Evolutionary conservation across 345 rosid species (phyloP).

Genomic region (Schrenkiella parvula): DNA sequence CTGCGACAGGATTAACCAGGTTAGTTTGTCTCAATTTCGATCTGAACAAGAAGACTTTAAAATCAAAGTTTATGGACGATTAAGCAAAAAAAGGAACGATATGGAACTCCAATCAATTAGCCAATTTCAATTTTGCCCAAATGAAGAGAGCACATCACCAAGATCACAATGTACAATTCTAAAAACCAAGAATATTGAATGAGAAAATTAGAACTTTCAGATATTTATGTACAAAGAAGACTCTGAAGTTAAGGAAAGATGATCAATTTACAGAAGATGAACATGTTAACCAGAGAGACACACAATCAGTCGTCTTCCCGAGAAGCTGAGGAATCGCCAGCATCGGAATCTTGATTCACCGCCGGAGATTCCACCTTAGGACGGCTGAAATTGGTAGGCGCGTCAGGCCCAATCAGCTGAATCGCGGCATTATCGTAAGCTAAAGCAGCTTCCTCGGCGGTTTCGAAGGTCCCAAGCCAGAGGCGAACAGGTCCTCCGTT

Average conservation of each 20-base stretch:
- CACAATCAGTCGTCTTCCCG: not conserved
- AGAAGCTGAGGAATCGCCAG: not conserved
- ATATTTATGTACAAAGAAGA: not conserved
- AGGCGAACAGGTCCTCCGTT: slow-evolving; percentile 37
- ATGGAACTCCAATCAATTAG: not conserved
- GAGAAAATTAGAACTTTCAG: not conserved
- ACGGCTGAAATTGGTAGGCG: slow-evolving; percentile 46
- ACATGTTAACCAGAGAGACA: not conserved
- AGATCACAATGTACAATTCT: not conserved
- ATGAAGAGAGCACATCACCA: not conserved
- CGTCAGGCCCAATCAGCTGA: slow-evolving; percentile 44
- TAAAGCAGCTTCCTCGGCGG: slow-evolving; percentile 59
- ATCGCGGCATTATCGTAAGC: slow-evolving; percentile 56
- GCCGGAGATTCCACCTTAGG: not conserved
- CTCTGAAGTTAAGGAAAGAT: not conserved
- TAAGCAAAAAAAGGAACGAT: not conserved
- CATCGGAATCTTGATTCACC: slow-evolving; percentile 16
- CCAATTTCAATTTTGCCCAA: not conserved
- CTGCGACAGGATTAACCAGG: no score
- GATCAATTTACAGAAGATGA: slow-evolving; percentile 20
- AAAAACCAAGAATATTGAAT: not conserved
- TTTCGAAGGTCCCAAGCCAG: slow-evolving; percentile 58
- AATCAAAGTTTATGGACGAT: not conserved
- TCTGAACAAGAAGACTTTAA: not conserved
- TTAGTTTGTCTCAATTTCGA: not conserved